phyloP scores from a whole-genome alignment of 2,329 filamentous ascomycete genomes.

The Fusarium vanettenii region DNA sequence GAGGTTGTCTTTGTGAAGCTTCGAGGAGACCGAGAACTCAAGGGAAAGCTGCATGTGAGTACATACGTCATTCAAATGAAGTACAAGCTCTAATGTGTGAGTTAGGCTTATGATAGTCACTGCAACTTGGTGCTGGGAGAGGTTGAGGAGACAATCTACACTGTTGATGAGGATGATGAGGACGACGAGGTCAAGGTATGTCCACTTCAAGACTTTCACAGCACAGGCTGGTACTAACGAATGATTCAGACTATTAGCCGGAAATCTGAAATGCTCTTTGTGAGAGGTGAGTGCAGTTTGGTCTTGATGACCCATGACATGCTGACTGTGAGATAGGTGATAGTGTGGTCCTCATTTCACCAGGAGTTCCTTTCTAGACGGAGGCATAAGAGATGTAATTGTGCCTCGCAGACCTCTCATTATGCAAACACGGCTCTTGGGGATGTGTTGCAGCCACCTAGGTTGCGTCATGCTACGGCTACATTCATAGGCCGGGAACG shows the following conservation, averaged over 20 bases:
- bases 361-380: constrained; percentile 57
- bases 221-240: constrained; percentile 15
- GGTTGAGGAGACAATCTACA: constrained; percentile 96
- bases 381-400: not conserved
- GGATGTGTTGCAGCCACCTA: not conserved
- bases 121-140: constrained; percentile 97
- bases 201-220: too few species aligned
- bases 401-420: constrained; percentile 3
- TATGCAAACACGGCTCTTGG: not conserved
- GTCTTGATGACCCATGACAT: not conserved
- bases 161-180: constrained; percentile 92
- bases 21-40: constrained; percentile 92
- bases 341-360: constrained; percentile 78
- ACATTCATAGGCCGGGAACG: constrained; percentile 7
- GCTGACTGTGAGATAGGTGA: constrained; percentile 64
- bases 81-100: constrained; percentile 9
- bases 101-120: constrained; percentile 95
- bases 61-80: not conserved
- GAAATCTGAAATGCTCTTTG: constrained; percentile 98
- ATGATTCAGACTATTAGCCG: constrained; percentile 85
- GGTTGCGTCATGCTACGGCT: not conserved
- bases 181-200: constrained; percentile 80
- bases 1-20: constrained; percentile 98
- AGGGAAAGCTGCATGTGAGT: constrained; percentile 91
- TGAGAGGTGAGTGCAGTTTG: constrained; percentile 77